Conservation (phyloP, 2,329 filamentous ascomycete genomes). For the Fonsecaea erecta region DNA sequence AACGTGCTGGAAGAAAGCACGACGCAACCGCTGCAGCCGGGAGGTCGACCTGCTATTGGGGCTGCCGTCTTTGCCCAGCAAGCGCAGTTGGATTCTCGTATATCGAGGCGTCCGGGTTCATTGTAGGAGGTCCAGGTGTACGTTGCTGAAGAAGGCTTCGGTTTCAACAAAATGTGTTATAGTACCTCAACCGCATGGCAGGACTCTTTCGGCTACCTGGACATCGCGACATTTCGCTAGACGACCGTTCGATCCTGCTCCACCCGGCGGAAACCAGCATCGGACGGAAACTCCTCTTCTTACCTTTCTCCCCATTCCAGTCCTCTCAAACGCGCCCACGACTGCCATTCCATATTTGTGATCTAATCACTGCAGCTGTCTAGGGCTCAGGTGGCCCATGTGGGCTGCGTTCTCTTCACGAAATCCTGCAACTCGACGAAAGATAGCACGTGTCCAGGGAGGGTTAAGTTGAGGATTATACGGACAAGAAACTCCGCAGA, state of each 20-base stretch:
- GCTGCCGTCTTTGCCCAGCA: constrained; percentile 28
- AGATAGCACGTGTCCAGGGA: no score
- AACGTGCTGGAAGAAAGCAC: constrained; percentile 4
- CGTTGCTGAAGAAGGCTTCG: not conserved
- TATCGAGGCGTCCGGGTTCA: constrained; percentile 10
- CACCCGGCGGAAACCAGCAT: not conserved
- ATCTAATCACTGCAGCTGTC: no score
- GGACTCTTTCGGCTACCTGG: not conserved
- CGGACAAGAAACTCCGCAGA: no score
- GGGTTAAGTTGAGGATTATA: no score
- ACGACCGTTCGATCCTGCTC: not conserved
- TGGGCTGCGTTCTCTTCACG: no score
- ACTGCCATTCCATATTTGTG: no score
- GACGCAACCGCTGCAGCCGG: not conserved
- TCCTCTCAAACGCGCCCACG: no score
- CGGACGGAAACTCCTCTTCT: no score
- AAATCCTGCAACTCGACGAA: no score
- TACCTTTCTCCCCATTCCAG: not conserved
- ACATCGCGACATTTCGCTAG: not conserved
- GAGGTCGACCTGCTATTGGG: constrained; percentile 21
- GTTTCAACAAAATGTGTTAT: constrained; percentile 10
- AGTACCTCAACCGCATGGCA: not conserved
- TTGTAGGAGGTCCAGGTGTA: constrained; percentile 5
- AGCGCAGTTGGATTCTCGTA: constrained; percentile 21
- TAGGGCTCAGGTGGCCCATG: no score